Evolutionary conservation across 192 early-diverging fungal species (phyloP), one percentile per base, ranked within the genome.

Genomic region (Backusella sp.): DNA sequence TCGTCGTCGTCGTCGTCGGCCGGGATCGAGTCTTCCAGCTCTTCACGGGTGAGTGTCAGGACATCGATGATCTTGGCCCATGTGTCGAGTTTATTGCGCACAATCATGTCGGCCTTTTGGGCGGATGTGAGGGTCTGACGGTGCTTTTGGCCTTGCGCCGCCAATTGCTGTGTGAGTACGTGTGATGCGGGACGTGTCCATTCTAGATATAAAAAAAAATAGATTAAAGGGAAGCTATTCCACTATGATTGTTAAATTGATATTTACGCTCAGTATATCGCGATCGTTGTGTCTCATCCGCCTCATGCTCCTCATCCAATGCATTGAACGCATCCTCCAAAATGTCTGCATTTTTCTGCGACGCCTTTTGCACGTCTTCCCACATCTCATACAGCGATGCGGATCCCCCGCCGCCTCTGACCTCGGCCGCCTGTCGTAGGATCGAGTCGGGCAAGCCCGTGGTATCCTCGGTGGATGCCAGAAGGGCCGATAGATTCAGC

Each of bases 391-490:
- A 87, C 7, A 97, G 78, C 6, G 83, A 80, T 6, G 77, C 68
- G n/a, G 84, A 80, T 0, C 96, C 96, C 23, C 96, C 94, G 52
- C 92, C 87, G 0, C 85, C 80, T 32, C 89, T 83, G 23, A 97
- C 88, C 74, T 96, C 95, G 37, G 91, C 88, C 14, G 93, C 91
- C 56, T 91, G 91, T 30, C 88, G 74, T 7, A 96, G 41, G 2
- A 97, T 79, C 3, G 85, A 83, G 2, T 90, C 87, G 37, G 96
- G 96, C 28, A 96, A 68, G 0, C 92, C 92, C 11, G 92, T 86
- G 4, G 93, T 93, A 73, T 94, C 91, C 44, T 93, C 90, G 7
- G 93, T 77, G 1, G 90, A 91, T 21, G 59, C 37, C 17, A 78
- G n/a, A 12, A 76, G 36, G 6, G 76, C 35, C 2, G 73, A 70